Base-by-base conservation (phyloP, 2,329 filamentous ascomycete species). In the Xylaria hypoxylon region DNA sequence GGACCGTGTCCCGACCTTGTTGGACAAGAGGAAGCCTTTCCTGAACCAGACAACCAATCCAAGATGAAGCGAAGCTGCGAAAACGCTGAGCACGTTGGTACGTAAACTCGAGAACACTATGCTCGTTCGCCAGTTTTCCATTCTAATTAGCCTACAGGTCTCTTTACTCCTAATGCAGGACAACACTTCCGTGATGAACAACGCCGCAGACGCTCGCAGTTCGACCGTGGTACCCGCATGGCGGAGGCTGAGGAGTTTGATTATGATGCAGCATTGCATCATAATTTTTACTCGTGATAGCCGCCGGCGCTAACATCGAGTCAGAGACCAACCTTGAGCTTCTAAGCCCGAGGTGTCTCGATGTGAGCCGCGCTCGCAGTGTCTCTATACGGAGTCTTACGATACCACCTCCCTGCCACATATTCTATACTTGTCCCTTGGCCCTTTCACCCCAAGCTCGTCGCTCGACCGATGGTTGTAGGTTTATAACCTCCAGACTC, bases 11-110 rank as follows among this genome's bases (percentile, higher is more conserved):
- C 80, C 0, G 82, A 85, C 10, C 75, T 88, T 62, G 86, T 89
- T 59, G 93, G 93, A 2, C 82, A 87, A 35, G 92, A 96, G 78
- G 90, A 93, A 71, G 77, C 82, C 0, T 97, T 97, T 73, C 93
- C 93, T 0, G 82, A 83, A 1, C 90, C 93, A 0, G 93, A 97
- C 80, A 97, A 97, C 75, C 86, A 89, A 62, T 92, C 91, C 0
- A 97, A 97, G 81, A 90, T 96, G 84, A 91, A 93, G 80, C 87
- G 94, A 67, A 96, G 92, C 71, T 91, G 92, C 67, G 92, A 96
- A 77, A 96, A 96, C 77, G 93, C 93, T 1, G 91, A 93, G 76
- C 90, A 93, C 75, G 89, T 95, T 71, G 94, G 94, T 89, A 77
- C 78, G 90, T 84, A 59, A 62, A 28, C 5, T n/a, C 2, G 17